phyloP scores from a whole-genome alignment of 257 asterid species.

The Jacaranda mimosifolia region DNA sequence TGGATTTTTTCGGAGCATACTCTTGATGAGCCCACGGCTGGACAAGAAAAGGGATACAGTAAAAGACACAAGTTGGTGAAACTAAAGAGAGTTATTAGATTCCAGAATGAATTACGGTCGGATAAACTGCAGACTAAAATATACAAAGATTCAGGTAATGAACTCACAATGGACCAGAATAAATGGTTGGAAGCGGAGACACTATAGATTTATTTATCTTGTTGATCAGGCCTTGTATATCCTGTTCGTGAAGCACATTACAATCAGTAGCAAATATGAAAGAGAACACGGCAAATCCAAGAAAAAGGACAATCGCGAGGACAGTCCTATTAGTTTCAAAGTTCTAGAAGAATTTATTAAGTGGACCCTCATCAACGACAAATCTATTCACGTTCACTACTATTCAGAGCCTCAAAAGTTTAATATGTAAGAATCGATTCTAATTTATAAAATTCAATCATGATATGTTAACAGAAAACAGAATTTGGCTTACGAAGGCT shows the following conservation, averaged over 20 bases:
- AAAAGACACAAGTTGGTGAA: constrained; percentile 28
- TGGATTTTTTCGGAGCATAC: constrained; percentile 93
- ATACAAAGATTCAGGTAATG: constrained; percentile 14
- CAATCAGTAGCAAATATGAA: constrained; percentile 18
- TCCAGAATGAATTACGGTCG: neutral
- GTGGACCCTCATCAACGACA: neutral
- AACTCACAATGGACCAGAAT: constrained; percentile 92
- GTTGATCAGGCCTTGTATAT: constrained; percentile 95
- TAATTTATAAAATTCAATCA: neutral
- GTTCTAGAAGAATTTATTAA: neutral
- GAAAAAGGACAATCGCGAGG: neutral
- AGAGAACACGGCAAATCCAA: neutral
- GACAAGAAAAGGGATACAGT: constrained; percentile 21
- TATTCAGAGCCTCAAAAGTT: neutral
- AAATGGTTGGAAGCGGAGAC: constrained; percentile 90
- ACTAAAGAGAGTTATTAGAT: neutral
- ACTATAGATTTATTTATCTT: constrained; percentile 90
- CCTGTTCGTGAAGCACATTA: constrained; percentile 59
- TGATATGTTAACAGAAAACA: neutral
- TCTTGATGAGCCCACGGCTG: constrained; percentile 94
- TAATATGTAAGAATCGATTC: neutral
- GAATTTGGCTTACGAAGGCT: constrained; percentile 82
- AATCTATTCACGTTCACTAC: neutral
- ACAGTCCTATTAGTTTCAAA: neutral
- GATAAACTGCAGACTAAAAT: neutral